Conservation (phyloP, 768 basidiomycete species). For the Termitomyces sp. region DNA sequence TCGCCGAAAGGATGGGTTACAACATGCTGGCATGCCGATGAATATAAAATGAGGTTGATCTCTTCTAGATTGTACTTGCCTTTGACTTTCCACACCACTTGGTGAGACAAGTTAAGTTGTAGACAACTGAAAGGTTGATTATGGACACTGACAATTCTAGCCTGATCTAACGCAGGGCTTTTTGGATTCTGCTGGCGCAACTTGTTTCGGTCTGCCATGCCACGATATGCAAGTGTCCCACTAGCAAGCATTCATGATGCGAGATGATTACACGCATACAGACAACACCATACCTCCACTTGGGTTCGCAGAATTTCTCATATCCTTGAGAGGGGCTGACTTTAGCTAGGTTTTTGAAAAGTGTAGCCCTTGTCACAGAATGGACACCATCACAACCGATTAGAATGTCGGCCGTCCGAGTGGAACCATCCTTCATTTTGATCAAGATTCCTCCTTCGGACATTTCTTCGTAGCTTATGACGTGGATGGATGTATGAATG, state of each 20-base stretch:
- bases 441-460: slow-evolving; percentile 10
- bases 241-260: neutral
- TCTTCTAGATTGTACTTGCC: neutral
- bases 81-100: slow-evolving; percentile 11
- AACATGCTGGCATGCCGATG: slow-evolving; percentile 16
- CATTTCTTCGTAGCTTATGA: slow-evolving; percentile 11
- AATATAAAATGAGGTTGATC: neutral
- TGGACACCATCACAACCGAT: slow-evolving; percentile 40
- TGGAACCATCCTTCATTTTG: slow-evolving; percentile 22
- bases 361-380: slow-evolving; percentile 17
- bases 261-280: neutral
- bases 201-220: neutral
- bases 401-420: slow-evolving; percentile 28
- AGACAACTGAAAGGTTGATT: no score
- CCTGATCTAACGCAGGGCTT: neutral
- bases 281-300: neutral
- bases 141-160: slow-evolving; percentile 5
- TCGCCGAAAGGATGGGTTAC: slow-evolving; percentile 21
- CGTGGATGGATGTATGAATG: slow-evolving; percentile 21
- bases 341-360: slow-evolving; percentile 11
- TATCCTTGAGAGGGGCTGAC: neutral
- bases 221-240: slow-evolving; percentile 4
- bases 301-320: slow-evolving; percentile 2
- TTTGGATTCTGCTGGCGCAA: neutral
- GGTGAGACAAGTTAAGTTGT: neutral